Percentiles rank a stretch among this genome's conserved stretches.
phyloP scores from a whole-genome alignment of 805 yeast species.

The Candida palmyrensis region DNA sequence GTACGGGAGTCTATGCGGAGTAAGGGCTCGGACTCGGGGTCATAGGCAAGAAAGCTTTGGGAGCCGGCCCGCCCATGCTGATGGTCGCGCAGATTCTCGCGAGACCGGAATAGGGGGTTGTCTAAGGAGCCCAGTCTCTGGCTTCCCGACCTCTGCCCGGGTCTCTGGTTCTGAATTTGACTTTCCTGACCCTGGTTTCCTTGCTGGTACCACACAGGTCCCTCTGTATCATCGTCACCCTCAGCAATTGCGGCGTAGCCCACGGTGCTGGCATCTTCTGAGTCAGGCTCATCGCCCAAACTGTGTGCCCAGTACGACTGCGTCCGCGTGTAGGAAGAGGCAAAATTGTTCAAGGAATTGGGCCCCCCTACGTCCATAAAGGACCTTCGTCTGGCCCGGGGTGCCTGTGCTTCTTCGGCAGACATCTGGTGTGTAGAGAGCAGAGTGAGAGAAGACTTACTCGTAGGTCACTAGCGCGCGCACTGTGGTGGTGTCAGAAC shows the following conservation, averaged over 20 bases:
- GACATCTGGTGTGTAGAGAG: no score
- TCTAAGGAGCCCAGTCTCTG: no score
- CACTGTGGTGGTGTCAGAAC: no score
- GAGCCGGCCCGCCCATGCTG: conserved; percentile 11
- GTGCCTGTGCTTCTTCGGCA: neutral
- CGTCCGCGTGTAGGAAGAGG: conserved; percentile 34
- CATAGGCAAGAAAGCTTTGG: conserved; percentile 14
- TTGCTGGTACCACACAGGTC: no score
- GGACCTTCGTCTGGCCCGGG: conserved; percentile 17
- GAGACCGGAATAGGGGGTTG: no score
- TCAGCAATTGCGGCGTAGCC: conserved; percentile 5
- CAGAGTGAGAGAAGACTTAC: no score
- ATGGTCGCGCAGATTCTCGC: no score
- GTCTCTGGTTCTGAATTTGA: neutral
- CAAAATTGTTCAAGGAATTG: conserved; percentile 35
- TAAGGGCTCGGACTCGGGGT: conserved; percentile 8
- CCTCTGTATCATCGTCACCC: no score
- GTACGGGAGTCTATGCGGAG: conserved; percentile 4
- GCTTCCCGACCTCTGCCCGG: neutral
- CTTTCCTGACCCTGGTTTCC: neutral
- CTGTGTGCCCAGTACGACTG: conserved; percentile 22
- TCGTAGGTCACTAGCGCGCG: no score
- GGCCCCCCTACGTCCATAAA: conserved; percentile 29
- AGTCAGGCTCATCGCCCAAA: conserved; percentile 7
- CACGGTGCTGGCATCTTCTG: conserved; percentile 17